Evolutionary conservation across 805 yeast genomes (phyloP), one percentile per base, ranked within the genome.

Genomic region (Huiozyma sinensis): DNA sequence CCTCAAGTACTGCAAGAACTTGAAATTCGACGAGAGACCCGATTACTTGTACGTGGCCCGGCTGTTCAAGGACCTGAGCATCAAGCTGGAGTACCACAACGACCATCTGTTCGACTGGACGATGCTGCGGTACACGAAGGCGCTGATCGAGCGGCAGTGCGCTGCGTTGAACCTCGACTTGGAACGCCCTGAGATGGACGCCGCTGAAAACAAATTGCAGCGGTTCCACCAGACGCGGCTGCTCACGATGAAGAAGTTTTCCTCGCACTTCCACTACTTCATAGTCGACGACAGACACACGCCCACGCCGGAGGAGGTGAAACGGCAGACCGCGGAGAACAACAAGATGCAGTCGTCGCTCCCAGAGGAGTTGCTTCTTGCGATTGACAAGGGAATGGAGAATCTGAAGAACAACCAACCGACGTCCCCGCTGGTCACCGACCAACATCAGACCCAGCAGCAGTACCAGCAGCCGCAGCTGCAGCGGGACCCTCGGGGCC

Each of bases 61-160:
- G 63, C 72, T 90, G 47, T 83, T 92, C 67, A 79, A 97, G 59
- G 97, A 92, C 61, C 72, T 92, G 56, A 88, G 88, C 62, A 73
- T 87, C 51, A 79, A 94, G 52, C 92, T 90, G 62, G 87, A 86
- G 50, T 90, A 87, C 65, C 80, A 83, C 55, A 90, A 90, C 65
- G 98, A 92, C 67, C 94, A 89, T 65, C 80, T 92, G 29, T 92
- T 89, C 66, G 98, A 92, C 67, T 92, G 98, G 98, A 92, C 97
- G 29, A 77, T 89, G 58, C 48, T 61, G 41, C 61, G 65, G 44
- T 60, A 61, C 51, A 64, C 58, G 48, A 63, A 57, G 55, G 67
- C 61, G 39, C 61, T 58, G 60, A 61, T 57, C 31, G 65, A 57
- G 43, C 60, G 59, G 40, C 65, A 58, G 43, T 30, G 28, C 27